Percentiles rank a stretch among this genome's conserved stretches.
phyloP scores from a whole-genome alignment of 2,329 filamentous ascomycete species.

The Lasiodiplodia gonubiensis region DNA sequence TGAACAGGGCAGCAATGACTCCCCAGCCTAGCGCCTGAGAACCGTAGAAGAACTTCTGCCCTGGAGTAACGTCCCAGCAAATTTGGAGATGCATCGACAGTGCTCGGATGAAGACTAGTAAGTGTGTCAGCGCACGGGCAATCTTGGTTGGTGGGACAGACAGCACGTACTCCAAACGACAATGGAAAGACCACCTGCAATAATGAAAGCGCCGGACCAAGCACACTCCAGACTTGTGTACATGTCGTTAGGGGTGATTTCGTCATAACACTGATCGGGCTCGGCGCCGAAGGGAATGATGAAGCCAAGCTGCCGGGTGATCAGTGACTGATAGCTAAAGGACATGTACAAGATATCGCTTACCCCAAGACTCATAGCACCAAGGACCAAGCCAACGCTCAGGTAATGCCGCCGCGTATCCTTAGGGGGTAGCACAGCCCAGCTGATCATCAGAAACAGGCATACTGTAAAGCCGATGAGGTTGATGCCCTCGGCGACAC shows the following conservation, averaged over 20 bases:
- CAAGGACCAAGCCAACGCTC: conserved; percentile 82
- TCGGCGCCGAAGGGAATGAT: conserved; percentile 81
- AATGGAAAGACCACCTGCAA: conserved; percentile 83
- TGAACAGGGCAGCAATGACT: conserved; percentile 76
- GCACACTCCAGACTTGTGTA: conserved; percentile 80
- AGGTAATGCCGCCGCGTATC: conserved; percentile 93
- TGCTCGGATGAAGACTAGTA: conserved; percentile 76
- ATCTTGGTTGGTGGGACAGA: neutral
- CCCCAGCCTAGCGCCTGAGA: conserved; percentile 84
- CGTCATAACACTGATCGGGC: conserved; percentile 83
- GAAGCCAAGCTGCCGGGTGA: conserved; percentile 76
- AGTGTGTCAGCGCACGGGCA: neutral
- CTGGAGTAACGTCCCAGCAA: conserved; percentile 93
- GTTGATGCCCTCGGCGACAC: conserved; percentile 81
- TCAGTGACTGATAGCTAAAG: conserved; percentile 28
- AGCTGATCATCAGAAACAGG: conserved; percentile 78
- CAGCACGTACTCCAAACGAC: conserved; percentile 74
- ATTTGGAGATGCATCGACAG: conserved; percentile 95
- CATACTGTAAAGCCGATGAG: conserved; percentile 74
- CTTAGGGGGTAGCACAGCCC: conserved; percentile 78
- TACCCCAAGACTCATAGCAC: conserved; percentile 79
- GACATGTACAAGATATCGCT: conserved; percentile 41
- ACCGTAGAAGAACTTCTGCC: conserved; percentile 85
- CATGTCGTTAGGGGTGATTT: conserved; percentile 95
- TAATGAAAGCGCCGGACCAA: conserved; percentile 82